Evolutionary conservation across 1,284 basidiomycete genomes (phyloP).

Genomic region (Limonomyces culmigenus): DNA sequence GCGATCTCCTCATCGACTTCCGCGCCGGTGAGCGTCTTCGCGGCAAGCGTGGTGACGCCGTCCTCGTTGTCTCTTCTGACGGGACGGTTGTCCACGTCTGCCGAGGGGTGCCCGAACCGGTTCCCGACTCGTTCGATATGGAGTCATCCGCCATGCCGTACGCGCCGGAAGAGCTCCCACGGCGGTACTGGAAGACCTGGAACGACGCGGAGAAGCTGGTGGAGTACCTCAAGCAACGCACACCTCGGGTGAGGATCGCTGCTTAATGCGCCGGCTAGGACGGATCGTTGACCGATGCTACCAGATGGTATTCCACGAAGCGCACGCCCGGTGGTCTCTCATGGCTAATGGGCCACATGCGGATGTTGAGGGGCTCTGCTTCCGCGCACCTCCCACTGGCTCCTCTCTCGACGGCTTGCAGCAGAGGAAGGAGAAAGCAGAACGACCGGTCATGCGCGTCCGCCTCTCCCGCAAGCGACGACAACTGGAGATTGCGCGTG

Average conservation of each 20-base stretch:
- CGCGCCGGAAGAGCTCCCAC: constrained; percentile 18
- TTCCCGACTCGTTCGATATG: constrained; percentile 28
- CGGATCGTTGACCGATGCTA: too few species aligned
- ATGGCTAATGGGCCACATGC: too few species aligned
- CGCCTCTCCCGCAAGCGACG: too few species aligned
- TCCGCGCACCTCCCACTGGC: too few species aligned
- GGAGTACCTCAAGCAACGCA: constrained; percentile 29
- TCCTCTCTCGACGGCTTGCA: too few species aligned
- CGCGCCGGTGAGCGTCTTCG: constrained; percentile 32
- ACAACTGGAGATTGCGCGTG: too few species aligned
- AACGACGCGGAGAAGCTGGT: constrained; percentile 25
- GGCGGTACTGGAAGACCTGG: constrained; percentile 24
- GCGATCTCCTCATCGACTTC: constrained; percentile 31
- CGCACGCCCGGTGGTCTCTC: too few species aligned
- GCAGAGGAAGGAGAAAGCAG: too few species aligned
- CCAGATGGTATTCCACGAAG: too few species aligned
- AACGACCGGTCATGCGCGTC: too few species aligned
- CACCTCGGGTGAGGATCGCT: constrained; percentile 23
- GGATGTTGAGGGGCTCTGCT: too few species aligned
- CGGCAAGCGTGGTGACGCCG: constrained; percentile 25
- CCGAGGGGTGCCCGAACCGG: constrained; percentile 30
- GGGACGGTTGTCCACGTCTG: constrained; percentile 16
- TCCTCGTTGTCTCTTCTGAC: constrained; percentile 23
- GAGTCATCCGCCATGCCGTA: constrained; percentile 21
- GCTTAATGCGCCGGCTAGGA: too few species aligned